Evolutionary conservation across 2,329 filamentous ascomycete species (phyloP).

Genomic region (Beauveria brongniartii): DNA sequence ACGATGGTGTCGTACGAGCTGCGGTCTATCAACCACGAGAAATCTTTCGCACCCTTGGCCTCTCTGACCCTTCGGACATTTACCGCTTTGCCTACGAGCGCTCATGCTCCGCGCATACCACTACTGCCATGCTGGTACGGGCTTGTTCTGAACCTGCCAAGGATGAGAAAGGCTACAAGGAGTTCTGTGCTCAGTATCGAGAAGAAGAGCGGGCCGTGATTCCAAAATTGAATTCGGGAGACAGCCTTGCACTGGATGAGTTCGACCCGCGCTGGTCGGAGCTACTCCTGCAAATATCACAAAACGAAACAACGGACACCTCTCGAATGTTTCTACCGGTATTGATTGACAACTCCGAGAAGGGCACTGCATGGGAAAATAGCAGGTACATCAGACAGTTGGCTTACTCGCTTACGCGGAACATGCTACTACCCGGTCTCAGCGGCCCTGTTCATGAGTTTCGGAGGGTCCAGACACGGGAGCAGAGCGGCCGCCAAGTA

Average conservation of each 20-base stretch:
- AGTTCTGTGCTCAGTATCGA: constrained; percentile 27
- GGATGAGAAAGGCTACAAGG: constrained; percentile 18
- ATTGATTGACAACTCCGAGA: constrained; percentile 48
- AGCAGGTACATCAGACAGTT: constrained; percentile 42
- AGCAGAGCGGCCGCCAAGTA: constrained; percentile 23
- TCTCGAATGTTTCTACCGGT: constrained; percentile 56
- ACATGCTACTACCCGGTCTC: constrained; percentile 14
- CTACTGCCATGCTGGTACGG: constrained; percentile 22
- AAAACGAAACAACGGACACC: constrained; percentile 10
- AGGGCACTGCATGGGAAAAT: constrained; percentile 49
- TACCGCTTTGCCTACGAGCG: constrained; percentile 30
- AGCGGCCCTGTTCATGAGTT: constrained; percentile 26
- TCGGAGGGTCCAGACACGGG: constrained; percentile 24
- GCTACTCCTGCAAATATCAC: constrained; percentile 25
- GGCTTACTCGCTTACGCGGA: constrained; percentile 43
- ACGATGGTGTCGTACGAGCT: constrained; percentile 18
- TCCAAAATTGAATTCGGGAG: constrained; percentile 13
- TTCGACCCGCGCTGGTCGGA: constrained; percentile 34
- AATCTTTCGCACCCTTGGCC: constrained; percentile 35
- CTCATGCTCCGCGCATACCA: constrained; percentile 19
- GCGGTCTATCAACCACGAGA: constrained; percentile 24
- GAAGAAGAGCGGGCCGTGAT: constrained; percentile 16
- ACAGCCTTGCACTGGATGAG: constrained; percentile 13
- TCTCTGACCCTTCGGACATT: constrained; percentile 23
- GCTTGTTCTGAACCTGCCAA: constrained; percentile 18